phyloP scores from a whole-genome alignment of 805 yeast genomes.

The Myxozyma mucilagina region DNA sequence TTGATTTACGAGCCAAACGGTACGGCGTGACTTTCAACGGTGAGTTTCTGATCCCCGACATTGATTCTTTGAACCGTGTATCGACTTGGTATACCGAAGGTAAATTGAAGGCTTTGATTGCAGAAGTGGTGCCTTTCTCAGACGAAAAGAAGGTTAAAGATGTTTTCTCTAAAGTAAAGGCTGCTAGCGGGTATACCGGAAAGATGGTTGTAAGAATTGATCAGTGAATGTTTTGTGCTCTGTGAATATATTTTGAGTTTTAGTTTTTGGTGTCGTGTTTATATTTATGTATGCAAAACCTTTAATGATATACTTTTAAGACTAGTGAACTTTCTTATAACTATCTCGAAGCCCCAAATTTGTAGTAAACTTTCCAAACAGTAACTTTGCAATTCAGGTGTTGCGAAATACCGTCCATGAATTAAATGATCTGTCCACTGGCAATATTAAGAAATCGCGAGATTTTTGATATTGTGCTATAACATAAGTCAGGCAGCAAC shows the following conservation, averaged over 20 bases:
- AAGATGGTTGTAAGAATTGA: conserved; percentile 26
- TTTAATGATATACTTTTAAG: no score
- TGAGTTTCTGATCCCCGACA: neutral
- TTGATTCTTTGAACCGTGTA: neutral
- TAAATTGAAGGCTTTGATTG: conserved; percentile 28
- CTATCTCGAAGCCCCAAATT: neutral
- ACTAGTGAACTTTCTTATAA: no score
- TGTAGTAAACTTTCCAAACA: no score
- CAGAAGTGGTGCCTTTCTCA: conserved; percentile 10
- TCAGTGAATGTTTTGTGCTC: neutral
- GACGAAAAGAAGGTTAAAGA: conserved; percentile 19
- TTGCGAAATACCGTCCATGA: no score
- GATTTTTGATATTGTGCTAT: no score
- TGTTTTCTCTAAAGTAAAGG: conserved; percentile 16
- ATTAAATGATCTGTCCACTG: no score
- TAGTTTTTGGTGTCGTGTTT: neutral
- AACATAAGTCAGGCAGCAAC: no score
- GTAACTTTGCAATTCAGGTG: no score
- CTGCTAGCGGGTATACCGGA: conserved; percentile 29
- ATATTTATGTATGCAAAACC: neutral
- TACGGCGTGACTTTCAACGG: neutral
- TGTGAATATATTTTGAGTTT: conserved; percentile 7
- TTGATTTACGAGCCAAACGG: conserved; percentile 5
- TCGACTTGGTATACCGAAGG: conserved; percentile 21
- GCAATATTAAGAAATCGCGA: no score